These are phyloP conservation scores for Anthracocystis walkeri DNA, from an alignment of 1,284 basidiomycete genomes.

Conservation along the genomic window DNA sequence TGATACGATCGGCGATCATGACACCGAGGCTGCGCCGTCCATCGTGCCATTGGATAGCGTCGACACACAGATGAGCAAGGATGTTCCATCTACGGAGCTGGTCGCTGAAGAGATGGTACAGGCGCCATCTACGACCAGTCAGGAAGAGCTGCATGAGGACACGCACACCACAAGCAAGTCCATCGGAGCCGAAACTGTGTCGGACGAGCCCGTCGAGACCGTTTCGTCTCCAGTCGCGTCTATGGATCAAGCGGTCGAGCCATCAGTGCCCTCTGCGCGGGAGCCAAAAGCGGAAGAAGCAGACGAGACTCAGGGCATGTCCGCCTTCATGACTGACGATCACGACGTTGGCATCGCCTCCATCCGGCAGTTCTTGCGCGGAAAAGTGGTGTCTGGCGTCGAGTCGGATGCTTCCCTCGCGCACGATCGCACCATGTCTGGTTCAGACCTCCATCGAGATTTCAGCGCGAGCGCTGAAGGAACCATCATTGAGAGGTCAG, in stretches of 20 bases:
- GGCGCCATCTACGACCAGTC: not conserved
- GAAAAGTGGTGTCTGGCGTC: slow-evolving; percentile 25
- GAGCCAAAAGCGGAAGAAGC: slow-evolving; percentile 1
- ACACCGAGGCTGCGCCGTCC: not conserved
- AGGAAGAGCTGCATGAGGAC: not conserved
- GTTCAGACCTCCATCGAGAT: slow-evolving; percentile 1
- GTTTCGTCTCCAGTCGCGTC: not conserved
- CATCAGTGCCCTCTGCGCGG: not conserved
- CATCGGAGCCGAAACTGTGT: not conserved
- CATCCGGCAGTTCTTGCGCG: slow-evolving; percentile 41
- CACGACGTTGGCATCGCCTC: slow-evolving; percentile 37
- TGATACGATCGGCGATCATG: slow-evolving; percentile 14
- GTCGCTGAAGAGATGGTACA: slow-evolving; percentile 5
- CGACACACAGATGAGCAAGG: not conserved
- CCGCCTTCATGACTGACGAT: slow-evolving; percentile 22
- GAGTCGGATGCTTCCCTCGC: slow-evolving; percentile 22
- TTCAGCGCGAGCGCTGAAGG: slow-evolving; percentile 30
- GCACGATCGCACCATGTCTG: slow-evolving; percentile 6
- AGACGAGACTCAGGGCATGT: slow-evolving; percentile 4
- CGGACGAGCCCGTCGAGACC: slow-evolving; percentile 1
- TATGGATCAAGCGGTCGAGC: not conserved
- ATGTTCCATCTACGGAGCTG: not conserved
- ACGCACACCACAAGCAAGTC: not conserved
- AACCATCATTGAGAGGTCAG: slow-evolving; percentile 32
- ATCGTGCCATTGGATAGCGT: not conserved